A percentile compares a stretch with the other conserved stretches of the same genome.
Evolutionary conservation across 495 filamentous ascomycete species (phyloP).

Genomic region (Aspergillus cavernicola): DNA sequence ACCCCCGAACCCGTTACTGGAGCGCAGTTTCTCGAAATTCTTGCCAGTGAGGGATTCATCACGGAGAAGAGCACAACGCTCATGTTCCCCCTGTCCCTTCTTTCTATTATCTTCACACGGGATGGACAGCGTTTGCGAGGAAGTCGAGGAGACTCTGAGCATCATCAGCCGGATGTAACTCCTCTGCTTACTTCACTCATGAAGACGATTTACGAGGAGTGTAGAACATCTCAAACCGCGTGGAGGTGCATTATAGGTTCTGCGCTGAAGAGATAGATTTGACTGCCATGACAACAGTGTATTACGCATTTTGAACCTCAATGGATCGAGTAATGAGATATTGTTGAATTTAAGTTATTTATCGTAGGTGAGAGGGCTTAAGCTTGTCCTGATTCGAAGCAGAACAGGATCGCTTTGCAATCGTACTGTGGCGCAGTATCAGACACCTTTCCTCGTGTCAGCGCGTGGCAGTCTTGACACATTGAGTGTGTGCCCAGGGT

Average conservation of each 20-base stretch:
- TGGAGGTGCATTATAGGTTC: constrained; percentile 1
- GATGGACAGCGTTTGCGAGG: constrained; percentile 1
- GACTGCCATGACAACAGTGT: neutral
- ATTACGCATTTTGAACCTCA: too few relatives aligned
- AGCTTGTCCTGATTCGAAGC: too few relatives aligned
- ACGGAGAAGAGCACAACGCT: constrained; percentile 3
- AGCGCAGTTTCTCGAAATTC: neutral
- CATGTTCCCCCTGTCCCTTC: neutral
- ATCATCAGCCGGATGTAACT: neutral
- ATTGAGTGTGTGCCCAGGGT: too few relatives aligned
- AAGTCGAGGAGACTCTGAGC: neutral
- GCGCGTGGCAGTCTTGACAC: too few relatives aligned
- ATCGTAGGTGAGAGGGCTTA: too few relatives aligned
- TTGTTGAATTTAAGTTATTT: too few relatives aligned
- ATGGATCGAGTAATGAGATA: too few relatives aligned
- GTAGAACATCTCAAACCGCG: neutral
- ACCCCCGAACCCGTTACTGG: neutral
- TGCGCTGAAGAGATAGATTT: neutral
- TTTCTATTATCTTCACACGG: neutral
- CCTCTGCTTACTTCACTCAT: neutral
- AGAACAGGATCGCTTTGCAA: too few relatives aligned
- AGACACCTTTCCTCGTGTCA: too few relatives aligned
- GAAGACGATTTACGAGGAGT: neutral
- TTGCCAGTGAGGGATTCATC: neutral
- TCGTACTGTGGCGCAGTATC: too few relatives aligned